Conservation (phyloP, 371 early-diverging fungal species). For the Mucor mucedo region DNA sequence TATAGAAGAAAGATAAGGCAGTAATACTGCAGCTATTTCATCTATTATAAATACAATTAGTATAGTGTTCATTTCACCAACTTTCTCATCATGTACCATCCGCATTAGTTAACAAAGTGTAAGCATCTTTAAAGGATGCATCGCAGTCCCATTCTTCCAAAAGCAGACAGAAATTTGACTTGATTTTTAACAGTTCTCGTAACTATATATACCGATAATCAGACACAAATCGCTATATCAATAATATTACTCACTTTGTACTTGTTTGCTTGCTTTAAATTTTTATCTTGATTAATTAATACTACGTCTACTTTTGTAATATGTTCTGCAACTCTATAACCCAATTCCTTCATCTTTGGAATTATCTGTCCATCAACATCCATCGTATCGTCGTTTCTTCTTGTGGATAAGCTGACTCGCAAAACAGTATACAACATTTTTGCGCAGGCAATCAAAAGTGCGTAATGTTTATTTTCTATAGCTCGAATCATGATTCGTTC, state of each 20-base stretch:
- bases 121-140: constrained; percentile 28
- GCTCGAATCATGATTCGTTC: constrained; percentile 19
- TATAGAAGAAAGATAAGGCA: constrained; percentile 34
- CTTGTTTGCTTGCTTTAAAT: neutral
- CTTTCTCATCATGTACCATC: constrained; percentile 20
- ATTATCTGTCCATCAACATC: constrained; percentile 22
- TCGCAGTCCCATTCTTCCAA: constrained; percentile 28
- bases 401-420: constrained; percentile 11
- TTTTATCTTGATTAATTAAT: constrained; percentile 4
- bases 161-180: constrained; percentile 26
- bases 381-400: constrained; percentile 12
- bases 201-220: constrained; percentile 11
- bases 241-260: neutral
- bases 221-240: neutral
- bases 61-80: too few species aligned
- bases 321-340: constrained; percentile 7
- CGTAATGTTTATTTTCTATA: constrained; percentile 15
- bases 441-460: constrained; percentile 26
- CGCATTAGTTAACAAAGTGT: constrained; percentile 14
- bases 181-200: constrained; percentile 30
- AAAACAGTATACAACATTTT: constrained; percentile 24
- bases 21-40: constrained; percentile 20
- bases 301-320: constrained; percentile 13
- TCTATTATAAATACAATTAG: constrained; percentile 10
- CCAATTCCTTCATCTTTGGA: constrained; percentile 10